These are phyloP conservation scores for Tolypocladium nubicola DNA, from an alignment of 2,329 filamentous ascomycete species.

Conservation along the genomic window DNA sequence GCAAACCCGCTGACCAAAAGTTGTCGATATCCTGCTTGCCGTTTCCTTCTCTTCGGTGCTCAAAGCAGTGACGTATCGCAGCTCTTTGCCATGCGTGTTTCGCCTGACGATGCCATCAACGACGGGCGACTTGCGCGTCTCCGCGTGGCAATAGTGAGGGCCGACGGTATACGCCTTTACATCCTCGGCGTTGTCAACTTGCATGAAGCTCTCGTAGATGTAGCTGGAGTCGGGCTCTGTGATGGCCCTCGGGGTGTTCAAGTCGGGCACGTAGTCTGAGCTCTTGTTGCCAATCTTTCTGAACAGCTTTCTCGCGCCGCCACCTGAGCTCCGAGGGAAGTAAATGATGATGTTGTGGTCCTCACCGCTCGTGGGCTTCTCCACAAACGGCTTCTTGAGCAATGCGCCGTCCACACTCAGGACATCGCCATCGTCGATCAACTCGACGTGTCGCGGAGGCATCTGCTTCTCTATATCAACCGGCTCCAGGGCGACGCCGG, in stretches of 20 bases:
- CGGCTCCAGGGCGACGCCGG: constrained; percentile 65
- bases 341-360: constrained; percentile 99
- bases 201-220: constrained; percentile 94
- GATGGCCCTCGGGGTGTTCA: constrained; percentile 69
- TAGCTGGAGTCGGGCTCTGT: constrained; percentile 76
- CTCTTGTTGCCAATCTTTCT: constrained; percentile 98
- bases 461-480: constrained; percentile 52
- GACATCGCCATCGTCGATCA: constrained; percentile 84
- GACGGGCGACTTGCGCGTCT: constrained; percentile 93
- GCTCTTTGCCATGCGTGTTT: constrained; percentile 94
- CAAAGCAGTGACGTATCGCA: constrained; percentile 86
- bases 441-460: constrained; percentile 62
- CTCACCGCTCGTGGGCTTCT: constrained; percentile 96
- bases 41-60: constrained; percentile 72
- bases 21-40: constrained; percentile 79
- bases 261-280: constrained; percentile 77
- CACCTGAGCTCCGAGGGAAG: constrained; percentile 76
- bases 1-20: constrained; percentile 91
- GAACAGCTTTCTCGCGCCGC: constrained; percentile 85
- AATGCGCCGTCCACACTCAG: constrained; percentile 75
- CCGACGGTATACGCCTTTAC: constrained; percentile 98
- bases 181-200: constrained; percentile 93
- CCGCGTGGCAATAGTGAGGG: constrained; percentile 84
- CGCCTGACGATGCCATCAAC: constrained; percentile 92
- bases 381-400: constrained; percentile 89